Conservation (phyloP, 164 flowering plant species). For the Umbilicus rupestris region DNA sequence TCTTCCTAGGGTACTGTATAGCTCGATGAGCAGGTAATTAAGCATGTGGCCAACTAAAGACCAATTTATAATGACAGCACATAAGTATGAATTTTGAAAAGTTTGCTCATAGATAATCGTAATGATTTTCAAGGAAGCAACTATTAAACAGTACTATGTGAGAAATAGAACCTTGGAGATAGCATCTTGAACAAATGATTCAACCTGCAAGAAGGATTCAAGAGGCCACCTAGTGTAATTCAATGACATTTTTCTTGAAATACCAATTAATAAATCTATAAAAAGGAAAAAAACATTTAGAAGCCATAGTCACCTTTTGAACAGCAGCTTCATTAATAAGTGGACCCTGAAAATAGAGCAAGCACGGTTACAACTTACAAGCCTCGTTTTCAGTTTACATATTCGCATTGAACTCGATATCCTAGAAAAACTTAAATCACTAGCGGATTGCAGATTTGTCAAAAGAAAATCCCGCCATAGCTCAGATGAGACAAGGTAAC, state of each 20-base stretch:
- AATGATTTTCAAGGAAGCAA: background rate
- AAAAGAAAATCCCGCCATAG: background rate
- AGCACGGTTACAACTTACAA: background rate
- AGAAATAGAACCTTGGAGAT: conserved; percentile 56
- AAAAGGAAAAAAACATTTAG: background rate
- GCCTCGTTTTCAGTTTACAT: background rate
- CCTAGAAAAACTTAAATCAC: background rate
- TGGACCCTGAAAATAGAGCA: conserved; percentile 62
- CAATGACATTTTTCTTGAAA: background rate
- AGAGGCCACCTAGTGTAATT: background rate
- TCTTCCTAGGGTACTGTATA: background rate
- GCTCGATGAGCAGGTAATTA: background rate
- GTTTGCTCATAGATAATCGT: background rate
- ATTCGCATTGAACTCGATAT: background rate
- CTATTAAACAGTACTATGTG: background rate
- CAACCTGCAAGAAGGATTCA: conserved; percentile 46
- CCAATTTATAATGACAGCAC: background rate
- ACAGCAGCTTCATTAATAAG: conserved; percentile 91
- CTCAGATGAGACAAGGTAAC: background rate
- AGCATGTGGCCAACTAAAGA: background rate
- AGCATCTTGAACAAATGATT: conserved; percentile 75
- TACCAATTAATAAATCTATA: background rate
- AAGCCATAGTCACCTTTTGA: conserved; percentile 43
- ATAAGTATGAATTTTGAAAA: background rate
- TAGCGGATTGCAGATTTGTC: background rate